Evolutionary conservation across 306 rosid genomes (phyloP).

Genomic region (Quercus gilva): DNA sequence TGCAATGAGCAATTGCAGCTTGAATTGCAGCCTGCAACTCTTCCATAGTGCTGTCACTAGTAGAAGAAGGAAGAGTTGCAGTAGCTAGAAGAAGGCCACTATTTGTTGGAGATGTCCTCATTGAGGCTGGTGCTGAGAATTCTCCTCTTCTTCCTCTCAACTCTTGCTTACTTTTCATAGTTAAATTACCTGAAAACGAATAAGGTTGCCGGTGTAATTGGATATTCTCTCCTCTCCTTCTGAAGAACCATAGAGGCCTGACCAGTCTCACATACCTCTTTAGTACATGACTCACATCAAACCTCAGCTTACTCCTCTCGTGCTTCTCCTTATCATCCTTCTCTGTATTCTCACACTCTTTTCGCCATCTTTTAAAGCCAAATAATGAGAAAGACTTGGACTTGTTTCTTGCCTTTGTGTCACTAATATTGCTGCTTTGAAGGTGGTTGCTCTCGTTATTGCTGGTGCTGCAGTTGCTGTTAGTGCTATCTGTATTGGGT

Average conservation of each 20-base stretch:
- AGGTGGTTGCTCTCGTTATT: conserved; percentile 11
- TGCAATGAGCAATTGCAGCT: conserved; percentile 99
- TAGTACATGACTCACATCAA: conserved; percentile 51
- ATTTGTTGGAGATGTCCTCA: conserved; percentile 87
- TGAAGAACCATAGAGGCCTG: conserved; percentile 45
- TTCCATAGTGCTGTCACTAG: conserved; percentile 86
- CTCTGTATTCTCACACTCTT: conserved; percentile 40
- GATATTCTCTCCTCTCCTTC: conserved; percentile 48
- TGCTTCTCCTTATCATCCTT: conserved; percentile 35
- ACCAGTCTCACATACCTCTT: conserved; percentile 69
- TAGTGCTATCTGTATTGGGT: conserved; percentile 19
- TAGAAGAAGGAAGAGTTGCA: conserved; percentile 42
- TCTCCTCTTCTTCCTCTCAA: conserved; percentile 70
- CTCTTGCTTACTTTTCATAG: conserved; percentile 38
- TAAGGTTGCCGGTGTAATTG: conserved; percentile 38
- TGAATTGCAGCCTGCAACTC: conserved; percentile 98
- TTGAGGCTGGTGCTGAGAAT: conserved; percentile 92
- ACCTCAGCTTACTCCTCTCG: conserved; percentile 32
- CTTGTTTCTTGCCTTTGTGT: conserved; percentile 44
- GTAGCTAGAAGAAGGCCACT: conserved; percentile 70
- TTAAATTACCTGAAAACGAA: conserved; percentile 78
- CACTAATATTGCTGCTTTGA: conserved; percentile 16
- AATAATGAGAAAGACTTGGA: conserved; percentile 62
- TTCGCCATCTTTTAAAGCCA: conserved; percentile 48
- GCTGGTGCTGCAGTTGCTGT: conserved; percentile 19